Evolutionary conservation across 805 yeast genomes (phyloP).

Genomic region (Cyberlindnera euphorbiiphila): DNA sequence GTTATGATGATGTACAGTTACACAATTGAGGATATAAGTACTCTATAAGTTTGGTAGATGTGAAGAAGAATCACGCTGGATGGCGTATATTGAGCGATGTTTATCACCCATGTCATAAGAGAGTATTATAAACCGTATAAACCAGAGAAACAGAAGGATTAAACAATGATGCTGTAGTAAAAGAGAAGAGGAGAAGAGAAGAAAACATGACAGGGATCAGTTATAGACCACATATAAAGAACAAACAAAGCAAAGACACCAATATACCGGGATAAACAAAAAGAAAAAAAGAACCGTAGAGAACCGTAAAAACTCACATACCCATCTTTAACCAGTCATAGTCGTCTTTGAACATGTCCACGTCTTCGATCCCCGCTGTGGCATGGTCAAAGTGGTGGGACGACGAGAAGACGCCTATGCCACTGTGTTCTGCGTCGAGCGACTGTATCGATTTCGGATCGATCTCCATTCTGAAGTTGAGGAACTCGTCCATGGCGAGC

Average conservation of each 20-base stretch:
- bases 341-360: constrained; percentile 19
- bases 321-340: constrained; percentile 26
- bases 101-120: too few relatives aligned
- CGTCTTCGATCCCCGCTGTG: constrained; percentile 7
- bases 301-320: constrained; percentile 7
- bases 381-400: not conserved
- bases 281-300: not conserved
- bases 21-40: too few relatives aligned
- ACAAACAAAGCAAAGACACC: not conserved
- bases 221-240: not conserved
- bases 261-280: not conserved
- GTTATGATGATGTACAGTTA: constrained; percentile 1
- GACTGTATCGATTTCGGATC: too few relatives aligned
- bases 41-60: too few relatives aligned
- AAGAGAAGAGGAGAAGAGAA: not conserved
- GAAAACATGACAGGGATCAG: not conserved
- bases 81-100: too few relatives aligned
- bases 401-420: too few relatives aligned
- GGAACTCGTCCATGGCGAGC: constrained; percentile 17
- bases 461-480: constrained; percentile 16
- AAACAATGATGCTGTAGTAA: too few relatives aligned
- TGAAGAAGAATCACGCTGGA: not conserved
- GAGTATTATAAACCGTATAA: too few relatives aligned
- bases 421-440: too few relatives aligned
- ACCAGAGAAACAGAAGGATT: too few relatives aligned